These are phyloP conservation scores for Hypomontagnella monticulosa DNA, from an alignment of 495 filamentous ascomycete genomes.

Conservation along the genomic window DNA sequence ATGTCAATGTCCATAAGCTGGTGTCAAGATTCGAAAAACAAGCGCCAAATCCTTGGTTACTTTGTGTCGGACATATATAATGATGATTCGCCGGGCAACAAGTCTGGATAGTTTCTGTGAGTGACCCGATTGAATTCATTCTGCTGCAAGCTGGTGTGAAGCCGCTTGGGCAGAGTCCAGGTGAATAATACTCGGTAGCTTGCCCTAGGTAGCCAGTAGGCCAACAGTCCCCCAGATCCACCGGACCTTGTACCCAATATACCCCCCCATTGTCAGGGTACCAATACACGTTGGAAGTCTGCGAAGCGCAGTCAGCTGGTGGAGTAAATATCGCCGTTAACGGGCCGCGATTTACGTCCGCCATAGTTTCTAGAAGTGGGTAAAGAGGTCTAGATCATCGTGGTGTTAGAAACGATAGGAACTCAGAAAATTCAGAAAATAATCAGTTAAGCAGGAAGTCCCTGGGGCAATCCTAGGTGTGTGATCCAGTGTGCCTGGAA, in stretches of 20 bases:
- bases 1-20: not conserved
- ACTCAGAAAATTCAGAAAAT: too few relatives aligned
- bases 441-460: too few relatives aligned
- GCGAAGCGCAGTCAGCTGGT: not conserved
- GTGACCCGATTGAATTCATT: not conserved
- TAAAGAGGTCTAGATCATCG: not conserved
- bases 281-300: not conserved
- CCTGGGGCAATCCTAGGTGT: too few relatives aligned
- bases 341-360: not conserved
- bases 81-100: not conserved
- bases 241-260: not conserved
- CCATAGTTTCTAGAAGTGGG: not conserved
- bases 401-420: too few relatives aligned
- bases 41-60: not conserved
- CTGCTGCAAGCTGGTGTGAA: not conserved
- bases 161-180: not conserved
- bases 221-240: not conserved
- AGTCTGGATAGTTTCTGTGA: not conserved
- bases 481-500: too few relatives aligned
- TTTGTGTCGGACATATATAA: not conserved
- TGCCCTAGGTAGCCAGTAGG: not conserved
- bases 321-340: not conserved
- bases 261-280: not conserved
- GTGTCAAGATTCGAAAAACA: not conserved
- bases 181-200: not conserved